Evolutionary conservation across 1,284 basidiomycete genomes (phyloP), one percentile per base, ranked within the genome.

Genomic region (Cutaneotrichosporon dermatis): DNA sequence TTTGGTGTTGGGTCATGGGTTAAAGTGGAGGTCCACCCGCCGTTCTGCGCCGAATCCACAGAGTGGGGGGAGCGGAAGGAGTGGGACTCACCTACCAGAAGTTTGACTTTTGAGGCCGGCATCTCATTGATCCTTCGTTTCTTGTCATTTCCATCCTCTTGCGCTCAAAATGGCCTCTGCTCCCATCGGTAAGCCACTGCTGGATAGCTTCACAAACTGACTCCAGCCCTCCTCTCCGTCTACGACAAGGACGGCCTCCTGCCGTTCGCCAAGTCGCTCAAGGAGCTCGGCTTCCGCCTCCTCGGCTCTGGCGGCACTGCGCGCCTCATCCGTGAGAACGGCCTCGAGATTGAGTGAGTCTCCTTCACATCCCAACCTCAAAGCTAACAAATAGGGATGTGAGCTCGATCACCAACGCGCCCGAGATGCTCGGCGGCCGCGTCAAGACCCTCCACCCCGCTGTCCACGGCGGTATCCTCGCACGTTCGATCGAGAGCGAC

Each of bases 391-490:
- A 5, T 52, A 97, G 94, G 67, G 96, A 99, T 85, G 94, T 99
- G 49, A 92, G 93, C 16, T 90, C 93, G 73, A 90, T 99, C 79
- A 99, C 96, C 54, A 95, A 95, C 74, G 94, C 94, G 1, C 96
- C 95, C n/a, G 96, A 99, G 79, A 99, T 99, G 92, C 85, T 99
- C 12, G 94, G 95, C 57, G 96, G 96, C 46, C 85, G 96, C 64
- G 96, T 99, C 66, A 99, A 99, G 82, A 99, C 96, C 5, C 85
- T 99, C n/a, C 96, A 99, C 75, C 96, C 96, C 54, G 94, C 90
- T 16, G 92, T 99, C 33, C 96, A 99, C 76, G 96, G 96, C 74
- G 96, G 92, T 54, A 97, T 97, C 67, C 85, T 97, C 51, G 90
- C 93, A 6, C 87, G 93, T 34, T 83, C 87, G 57, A 93, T 92